Conservation (phyloP, 768 basidiomycete genomes). For the Cystobasidium tubakii region DNA sequence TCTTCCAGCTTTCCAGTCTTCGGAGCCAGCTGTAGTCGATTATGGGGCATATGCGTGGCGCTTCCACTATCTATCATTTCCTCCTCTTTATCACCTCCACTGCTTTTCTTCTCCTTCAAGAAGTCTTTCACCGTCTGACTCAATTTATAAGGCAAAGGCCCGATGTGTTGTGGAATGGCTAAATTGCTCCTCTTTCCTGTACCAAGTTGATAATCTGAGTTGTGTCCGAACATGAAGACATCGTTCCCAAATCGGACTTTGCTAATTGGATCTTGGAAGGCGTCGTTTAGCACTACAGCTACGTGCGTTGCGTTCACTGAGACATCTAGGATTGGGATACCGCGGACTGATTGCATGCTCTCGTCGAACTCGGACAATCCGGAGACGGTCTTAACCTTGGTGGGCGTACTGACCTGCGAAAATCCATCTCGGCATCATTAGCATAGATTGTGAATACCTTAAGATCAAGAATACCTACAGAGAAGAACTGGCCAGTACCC, state of each 20-base stretch:
- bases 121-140: neutral
- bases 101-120: slow-evolving; percentile 2
- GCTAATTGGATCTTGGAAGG: slow-evolving; percentile 37
- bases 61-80: slow-evolving; percentile 47
- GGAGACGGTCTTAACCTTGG: slow-evolving; percentile 70
- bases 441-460: too few species aligned
- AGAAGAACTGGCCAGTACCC: slow-evolving; percentile 7
- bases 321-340: slow-evolving; percentile 42
- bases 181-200: slow-evolving; percentile 51
- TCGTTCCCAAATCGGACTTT: slow-evolving; percentile 41
- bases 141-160: slow-evolving; percentile 44
- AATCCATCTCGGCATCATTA: too few species aligned
- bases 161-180: slow-evolving; percentile 51
- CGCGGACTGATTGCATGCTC: slow-evolving; percentile 23
- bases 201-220: slow-evolving; percentile 50
- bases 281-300: slow-evolving; percentile 43
- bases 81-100: slow-evolving; percentile 36
- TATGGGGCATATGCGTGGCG: slow-evolving; percentile 50
- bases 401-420: slow-evolving; percentile 52
- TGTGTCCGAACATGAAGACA: slow-evolving; percentile 44
- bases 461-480: neutral
- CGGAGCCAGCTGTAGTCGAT: slow-evolving; percentile 49
- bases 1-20: slow-evolving; percentile 1
- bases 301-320: slow-evolving; percentile 42
- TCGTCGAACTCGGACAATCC: slow-evolving; percentile 72